Conservation (phyloP, 2,329 filamentous ascomycete species). For the Colletotrichum australisinense region DNA sequence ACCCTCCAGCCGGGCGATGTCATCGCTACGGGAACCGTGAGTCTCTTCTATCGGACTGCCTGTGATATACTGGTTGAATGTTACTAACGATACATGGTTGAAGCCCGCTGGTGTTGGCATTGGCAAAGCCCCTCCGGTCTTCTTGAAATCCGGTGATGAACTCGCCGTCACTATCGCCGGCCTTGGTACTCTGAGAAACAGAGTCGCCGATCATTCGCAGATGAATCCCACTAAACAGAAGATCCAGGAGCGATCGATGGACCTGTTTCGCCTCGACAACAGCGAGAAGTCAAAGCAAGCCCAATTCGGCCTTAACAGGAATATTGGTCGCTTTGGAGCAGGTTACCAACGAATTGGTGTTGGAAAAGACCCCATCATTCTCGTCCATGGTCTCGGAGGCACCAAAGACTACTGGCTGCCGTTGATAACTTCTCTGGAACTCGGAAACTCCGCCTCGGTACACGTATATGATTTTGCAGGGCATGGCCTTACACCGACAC, state of each 20-base stretch:
- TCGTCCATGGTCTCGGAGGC: constrained; percentile 67
- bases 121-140: constrained; percentile 54
- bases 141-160: constrained; percentile 53
- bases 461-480: constrained; percentile 67
- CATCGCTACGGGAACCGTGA: constrained; percentile 55
- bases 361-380: constrained; percentile 51
- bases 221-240: constrained; percentile 42
- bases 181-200: constrained; percentile 54
- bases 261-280: constrained; percentile 30
- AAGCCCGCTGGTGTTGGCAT: constrained; percentile 59
- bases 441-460: constrained; percentile 44
- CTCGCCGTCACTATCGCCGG: constrained; percentile 53
- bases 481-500: constrained; percentile 64
- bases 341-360: constrained; percentile 48
- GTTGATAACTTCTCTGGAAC: constrained; percentile 49
- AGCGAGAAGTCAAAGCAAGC: constrained; percentile 35
- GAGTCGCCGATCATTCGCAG: constrained; percentile 41
- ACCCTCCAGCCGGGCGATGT: constrained; percentile 59
- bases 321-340: constrained; percentile 51
- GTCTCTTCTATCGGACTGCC: not conserved
- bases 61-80: not conserved
- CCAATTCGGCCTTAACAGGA: constrained; percentile 43
- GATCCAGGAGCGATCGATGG: not conserved
- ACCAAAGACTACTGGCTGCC: constrained; percentile 57
- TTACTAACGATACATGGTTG: not conserved